Base-by-base conservation (phyloP, 768 basidiomycete species). In the Tulasnella sp. region DNA sequence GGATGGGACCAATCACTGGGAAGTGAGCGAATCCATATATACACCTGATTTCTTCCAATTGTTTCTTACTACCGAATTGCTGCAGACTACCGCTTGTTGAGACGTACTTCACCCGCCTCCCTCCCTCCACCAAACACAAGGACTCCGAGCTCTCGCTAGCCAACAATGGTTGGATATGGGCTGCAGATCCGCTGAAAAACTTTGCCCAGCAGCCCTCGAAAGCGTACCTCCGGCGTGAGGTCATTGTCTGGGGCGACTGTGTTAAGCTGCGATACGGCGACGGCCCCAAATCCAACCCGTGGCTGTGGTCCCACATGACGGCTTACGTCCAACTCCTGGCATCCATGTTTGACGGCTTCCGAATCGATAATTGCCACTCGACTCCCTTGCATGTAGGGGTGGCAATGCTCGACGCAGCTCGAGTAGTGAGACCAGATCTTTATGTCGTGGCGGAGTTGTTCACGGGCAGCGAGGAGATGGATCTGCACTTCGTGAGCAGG, bases 151-250 rank as follows among this genome's bases (percentile, higher is more conserved):
- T 92, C 67, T 84, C 87, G 1, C 74, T 99, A 27, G 96, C 94
- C 4, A 97, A 98, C 71, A 99, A 99, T 68, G 96, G 96, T 2
- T 99, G 96, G 96, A 92, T 99, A 64, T 99, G 96, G 94, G 74
- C 85, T 63, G 93, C 94, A 1, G 84, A 99, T 67, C 94, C 96
- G 0, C 78, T 98, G 15, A 78, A 83, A 63, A 97, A 97, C 73
- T 99, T 99, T 72, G 96, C 94, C 7, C 79, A 88, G 12, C 79
- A 81, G 25, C 87, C 87, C 0, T 98, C 94, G 22, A 96, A 93
- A 70, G 87, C 92, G 0, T 99, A 98, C 71, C 77, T 97, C 46
- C 85, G 92, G 22, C 86, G 96, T 50, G 90, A 97, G 70, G 92
- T 99, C 56, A 97, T 98, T 65, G 91, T 84, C 24, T 99, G 96